These are phyloP conservation scores for Zoysia japonica DNA, from an alignment of 176 grass and related monocot species.

Conservation along the genomic window DNA sequence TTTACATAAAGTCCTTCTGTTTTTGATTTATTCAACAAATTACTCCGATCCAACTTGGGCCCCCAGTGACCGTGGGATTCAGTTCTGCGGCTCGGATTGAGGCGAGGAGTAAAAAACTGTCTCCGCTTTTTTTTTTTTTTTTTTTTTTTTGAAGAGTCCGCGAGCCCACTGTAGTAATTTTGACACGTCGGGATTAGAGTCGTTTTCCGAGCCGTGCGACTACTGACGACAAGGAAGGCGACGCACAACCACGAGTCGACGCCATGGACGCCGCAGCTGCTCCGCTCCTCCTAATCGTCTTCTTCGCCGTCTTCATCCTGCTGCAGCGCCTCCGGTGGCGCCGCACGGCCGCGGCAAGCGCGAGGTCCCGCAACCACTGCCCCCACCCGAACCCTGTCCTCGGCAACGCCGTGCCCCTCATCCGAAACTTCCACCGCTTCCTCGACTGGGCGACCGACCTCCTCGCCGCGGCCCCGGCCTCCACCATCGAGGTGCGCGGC, in stretches of 20 bases:
- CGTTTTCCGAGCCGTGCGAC: no score
- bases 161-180: not conserved
- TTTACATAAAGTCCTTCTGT: not conserved
- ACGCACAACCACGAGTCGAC: not conserved
- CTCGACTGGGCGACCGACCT: conserved; percentile 76
- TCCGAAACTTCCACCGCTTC: conserved; percentile 70
- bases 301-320: conserved; percentile 12
- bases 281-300: conserved; percentile 1
- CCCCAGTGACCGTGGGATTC: not conserved
- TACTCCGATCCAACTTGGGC: not conserved
- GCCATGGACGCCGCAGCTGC: conserved; percentile 36
- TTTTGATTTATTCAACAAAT: not conserved
- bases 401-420: conserved; percentile 52
- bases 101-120: not conserved
- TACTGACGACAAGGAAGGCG: no score
- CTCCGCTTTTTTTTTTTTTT: no score
- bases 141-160: no score
- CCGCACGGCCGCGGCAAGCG: not conserved
- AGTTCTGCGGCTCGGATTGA: not conserved
- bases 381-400: conserved; percentile 59
- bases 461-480: conserved; percentile 47
- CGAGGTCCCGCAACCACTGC: conserved; percentile 40
- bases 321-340: not conserved
- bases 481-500: conserved; percentile 58
- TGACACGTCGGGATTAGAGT: not conserved